Evolutionary conservation across 495 filamentous ascomycete genomes (phyloP), one percentile per base, ranked within the genome.

Genomic region (Aspergillus hancockii): DNA sequence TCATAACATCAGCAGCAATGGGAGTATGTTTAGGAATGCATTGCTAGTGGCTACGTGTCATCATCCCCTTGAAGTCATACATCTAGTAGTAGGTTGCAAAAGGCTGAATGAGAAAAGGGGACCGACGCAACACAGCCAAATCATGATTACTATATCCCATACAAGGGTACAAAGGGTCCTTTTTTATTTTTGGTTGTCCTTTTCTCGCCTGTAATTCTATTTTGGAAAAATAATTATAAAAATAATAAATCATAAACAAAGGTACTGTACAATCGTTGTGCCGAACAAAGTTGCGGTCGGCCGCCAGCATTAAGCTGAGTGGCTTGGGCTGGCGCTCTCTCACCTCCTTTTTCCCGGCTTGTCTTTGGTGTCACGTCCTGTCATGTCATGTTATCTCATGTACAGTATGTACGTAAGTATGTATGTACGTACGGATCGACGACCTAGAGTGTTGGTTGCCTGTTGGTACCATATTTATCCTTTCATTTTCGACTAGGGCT

Each of bases 261-360:
- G 12, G 14, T n/a, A n/a, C 31, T 16, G 14, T 10, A 10, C 13
- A 38, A 53, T 14, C 6, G 22, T 18, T 23, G 30, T 51, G 14
- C 41, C 38, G 49, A 49, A 25, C 56, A 34, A 38, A 38, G 49
- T 52, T 58, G 49, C 49, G 49, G 49, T 50, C 49, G 56, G 47
- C 34, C 47, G 50, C 18, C 47, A 31, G 34, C 47, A 55, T 40
- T 28, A 16, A 41, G 25, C 22, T n/a, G n/a, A n/a, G 23, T 1
- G 9, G 8, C 6, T 52, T 7, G 18, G 18, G 19, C 12, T 38
- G n/a, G n/a, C n/a, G n/a, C 22, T 7, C 52, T 55, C 43, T 57
- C 46, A 57, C 55, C 46, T 61, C 49, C 49, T 57, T 52, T 52
- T 52, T 52, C 19, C n/a, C 5, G 9, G n/a, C 25, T 30, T 31